These are phyloP conservation scores for Alternaria sp. DNA, from an alignment of 2,329 filamentous ascomycete species.

Conservation along the genomic window DNA sequence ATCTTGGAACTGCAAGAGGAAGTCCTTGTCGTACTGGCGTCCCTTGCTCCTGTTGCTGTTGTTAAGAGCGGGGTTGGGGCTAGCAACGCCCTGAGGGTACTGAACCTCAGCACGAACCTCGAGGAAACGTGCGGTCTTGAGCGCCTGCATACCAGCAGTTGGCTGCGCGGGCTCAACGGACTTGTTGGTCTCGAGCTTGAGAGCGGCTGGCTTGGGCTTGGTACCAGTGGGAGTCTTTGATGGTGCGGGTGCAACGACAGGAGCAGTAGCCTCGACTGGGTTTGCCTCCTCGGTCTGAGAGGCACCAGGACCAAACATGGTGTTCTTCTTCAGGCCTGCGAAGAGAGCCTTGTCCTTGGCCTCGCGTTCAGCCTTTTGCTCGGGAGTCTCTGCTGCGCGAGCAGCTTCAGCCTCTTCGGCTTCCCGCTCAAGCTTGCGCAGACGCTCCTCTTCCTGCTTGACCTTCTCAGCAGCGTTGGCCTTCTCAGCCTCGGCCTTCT, in stretches of 20 bases:
- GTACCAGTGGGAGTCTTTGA: constrained; percentile 58
- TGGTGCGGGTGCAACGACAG: constrained; percentile 27
- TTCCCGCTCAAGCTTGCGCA: constrained; percentile 59
- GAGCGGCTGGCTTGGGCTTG: constrained; percentile 83
- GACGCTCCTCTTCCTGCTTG: constrained; percentile 62
- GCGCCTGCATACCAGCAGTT: constrained; percentile 89
- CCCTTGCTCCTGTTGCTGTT: constrained; percentile 80
- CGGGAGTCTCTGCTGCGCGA: constrained; percentile 52
- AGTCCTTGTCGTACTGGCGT: constrained; percentile 94
- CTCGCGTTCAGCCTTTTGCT: constrained; percentile 53
- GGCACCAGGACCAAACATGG: constrained; percentile 56
- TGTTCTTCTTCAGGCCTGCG: constrained; percentile 59
- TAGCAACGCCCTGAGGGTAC: constrained; percentile 79
- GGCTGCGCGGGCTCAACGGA: constrained; percentile 89
- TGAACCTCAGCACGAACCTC: constrained; percentile 77
- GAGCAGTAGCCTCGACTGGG: constrained; percentile 53
- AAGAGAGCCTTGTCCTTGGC: constrained; percentile 51
- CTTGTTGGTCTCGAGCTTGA: constrained; percentile 89
- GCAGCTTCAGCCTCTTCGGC: constrained; percentile 58
- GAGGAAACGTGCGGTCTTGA: constrained; percentile 91
- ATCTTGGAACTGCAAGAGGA: constrained; percentile 93
- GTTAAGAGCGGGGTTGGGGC: constrained; percentile 90
- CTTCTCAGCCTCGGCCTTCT: constrained; percentile 66
- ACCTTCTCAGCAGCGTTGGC: constrained; percentile 58
- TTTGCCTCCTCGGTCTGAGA: constrained; percentile 46